Base-by-base conservation (phyloP, 2,329 filamentous ascomycete species). In the Fusarium anguioides region DNA sequence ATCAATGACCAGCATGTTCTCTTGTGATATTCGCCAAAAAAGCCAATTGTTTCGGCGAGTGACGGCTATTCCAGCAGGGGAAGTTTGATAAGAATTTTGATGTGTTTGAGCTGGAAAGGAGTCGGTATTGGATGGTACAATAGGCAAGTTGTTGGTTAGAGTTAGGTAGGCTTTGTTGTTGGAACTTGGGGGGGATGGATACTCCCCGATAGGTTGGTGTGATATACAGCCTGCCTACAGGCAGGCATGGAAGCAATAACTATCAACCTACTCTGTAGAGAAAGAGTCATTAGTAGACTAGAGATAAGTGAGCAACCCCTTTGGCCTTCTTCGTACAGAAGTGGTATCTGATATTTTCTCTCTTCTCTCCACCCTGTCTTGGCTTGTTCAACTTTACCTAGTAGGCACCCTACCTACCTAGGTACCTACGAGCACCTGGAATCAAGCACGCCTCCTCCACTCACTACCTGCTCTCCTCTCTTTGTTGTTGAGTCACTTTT, bases 241-340 rank as follows among this genome's bases (percentile, higher is more conserved):
- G 8, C 11, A 27, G 6, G 26, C 8, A 27, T 6, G 26, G 8
- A 54, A 27, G 52, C 20, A 33, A 23, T 21, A 50, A 9, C 21
- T 35, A 41, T 29, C 36, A 42, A n/a, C n/a, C n/a, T n/a, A n/a
- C n/a, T n/a, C n/a, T n/a, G n/a, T n/a, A 35, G 10, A 21, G 41
- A 61, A 44, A 48, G 48, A 53, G 24, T 31, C 33, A n/a, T n/a
- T n/a, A n/a, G n/a, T n/a, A n/a, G n/a, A 26, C 21, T 42, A n/a
- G 27, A 62, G 26, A 27, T 18, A 52, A 33, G 27, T 40, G 54
- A 68, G 41, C 45, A 33, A 69, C 51, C 56, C 52, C 42, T 66
- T 41, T 55, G 56, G 62, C 55, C 46, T 39, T 33, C 17, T 40
- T 26, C 26, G 14, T 27, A 18, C 14, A 21, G n/a, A 23, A 21